Base-by-base conservation (phyloP, 2,329 filamentous ascomycete genomes). In the Calonectria multiphialidica region DNA sequence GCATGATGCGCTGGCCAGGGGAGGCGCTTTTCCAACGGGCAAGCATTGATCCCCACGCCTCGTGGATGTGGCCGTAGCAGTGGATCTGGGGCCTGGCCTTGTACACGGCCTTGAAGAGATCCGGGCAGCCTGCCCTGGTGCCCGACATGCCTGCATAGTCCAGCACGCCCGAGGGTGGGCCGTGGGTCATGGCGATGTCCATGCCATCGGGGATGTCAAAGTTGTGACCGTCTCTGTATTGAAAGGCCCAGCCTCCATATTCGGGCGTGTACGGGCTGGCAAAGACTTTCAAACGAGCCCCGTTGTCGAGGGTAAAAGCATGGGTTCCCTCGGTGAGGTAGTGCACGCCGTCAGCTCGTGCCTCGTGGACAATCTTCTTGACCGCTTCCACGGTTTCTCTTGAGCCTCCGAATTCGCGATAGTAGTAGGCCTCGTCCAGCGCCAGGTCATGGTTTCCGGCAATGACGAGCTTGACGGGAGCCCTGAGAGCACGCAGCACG, bases 41-140 rank as follows among this genome's bases (percentile, higher is more conserved):
- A 3, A 89, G 71, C 65, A 87, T 88, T 0, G 85, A 87, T 3
- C 91, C 91, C 89, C 90, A 93, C 0, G 84, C 86, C 74, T 90
- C 88, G 76, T 91, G 90, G n/a, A 91, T 87, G 72, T 91, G 90
- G 0, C 89, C 89, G 70, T 90, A 91, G 78, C 88, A 90, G 77
- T 90, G 88, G 5, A 91, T 73, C 8, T 79, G 78, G 2, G 89
- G 89, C 33, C 81, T 82, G 1, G 85, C 83, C 0, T 77, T 77
- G 1, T 84, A 82, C 0, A 91, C 77, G 0, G 89, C 87, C 0
- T 78, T 79, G 66, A 90, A 86, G 3, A 91, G 83, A 18, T 83
- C 72, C 0, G 75, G 74, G 70, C 87, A 87, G 23, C 89, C 88
- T 21, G 82, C 83, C 16, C 80, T 77, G 28, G 81, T n/a, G 70